Evolutionary conservation across 371 early-diverging fungal genomes (phyloP).

Genomic region (Syncephalastrum monosporum): DNA sequence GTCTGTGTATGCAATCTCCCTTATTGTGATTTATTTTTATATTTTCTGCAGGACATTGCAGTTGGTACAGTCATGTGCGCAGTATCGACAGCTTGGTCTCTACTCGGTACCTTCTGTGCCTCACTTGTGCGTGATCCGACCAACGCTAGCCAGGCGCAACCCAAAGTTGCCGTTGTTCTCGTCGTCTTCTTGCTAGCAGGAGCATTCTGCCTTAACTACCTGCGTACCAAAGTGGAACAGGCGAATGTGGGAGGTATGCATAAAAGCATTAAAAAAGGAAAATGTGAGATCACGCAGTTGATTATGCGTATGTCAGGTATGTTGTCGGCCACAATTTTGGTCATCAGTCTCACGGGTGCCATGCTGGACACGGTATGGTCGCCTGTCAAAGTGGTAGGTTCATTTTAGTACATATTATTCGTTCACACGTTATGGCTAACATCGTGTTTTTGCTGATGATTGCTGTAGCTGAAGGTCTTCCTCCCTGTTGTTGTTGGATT

Average conservation of each 20-base stretch:
- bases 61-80: constrained; percentile 43
- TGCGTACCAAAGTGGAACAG: constrained; percentile 42
- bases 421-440: too few species aligned
- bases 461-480: constrained; percentile 6
- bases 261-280: not conserved
- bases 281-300: not conserved
- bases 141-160: constrained; percentile 23
- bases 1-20: constrained; percentile 3
- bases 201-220: constrained; percentile 33
- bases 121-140: constrained; percentile 29
- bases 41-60: constrained; percentile 22
- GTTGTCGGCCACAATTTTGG: constrained; percentile 45
- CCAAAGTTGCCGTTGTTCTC: constrained; percentile 26
- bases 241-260: constrained; percentile 44
- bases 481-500: constrained; percentile 35
- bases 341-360: constrained; percentile 34
- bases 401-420: not conserved
- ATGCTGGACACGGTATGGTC: constrained; percentile 26
- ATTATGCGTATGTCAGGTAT: constrained; percentile 20
- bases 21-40: constrained; percentile 1
- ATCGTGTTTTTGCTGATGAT: not conserved
- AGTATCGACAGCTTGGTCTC: constrained; percentile 35
- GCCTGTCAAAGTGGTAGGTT: constrained; percentile 26
- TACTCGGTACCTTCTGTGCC: constrained; percentile 36
- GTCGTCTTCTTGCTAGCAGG: constrained; percentile 32